A percentile compares a stretch with the other conserved stretches of the same genome.
Evolutionary conservation across 1,139 yeast species (phyloP).

Genomic region (Hemisphaericaspora subhashii): DNA sequence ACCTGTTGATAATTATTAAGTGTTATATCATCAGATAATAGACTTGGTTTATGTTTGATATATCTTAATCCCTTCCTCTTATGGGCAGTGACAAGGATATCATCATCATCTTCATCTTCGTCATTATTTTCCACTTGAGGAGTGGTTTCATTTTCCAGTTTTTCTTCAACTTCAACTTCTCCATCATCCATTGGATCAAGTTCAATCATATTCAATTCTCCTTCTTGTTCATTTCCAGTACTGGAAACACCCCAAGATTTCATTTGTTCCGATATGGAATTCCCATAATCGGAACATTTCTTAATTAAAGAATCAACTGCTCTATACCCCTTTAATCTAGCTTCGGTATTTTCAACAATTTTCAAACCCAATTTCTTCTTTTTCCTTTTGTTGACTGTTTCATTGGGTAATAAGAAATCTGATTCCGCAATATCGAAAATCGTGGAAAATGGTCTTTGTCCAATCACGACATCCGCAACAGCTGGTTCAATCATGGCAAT

Average conservation of each 20-base stretch:
- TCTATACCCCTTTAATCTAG: slow-evolving; percentile 79
- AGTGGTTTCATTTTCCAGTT: slow-evolving; percentile 19
- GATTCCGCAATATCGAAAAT: slow-evolving; percentile 58
- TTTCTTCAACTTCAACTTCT: slow-evolving; percentile 22
- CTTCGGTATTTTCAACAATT: slow-evolving; percentile 67
- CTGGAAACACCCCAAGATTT: slow-evolving; percentile 82
- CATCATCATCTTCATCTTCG: slow-evolving; percentile 36
- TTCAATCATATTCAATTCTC: slow-evolving; percentile 57
- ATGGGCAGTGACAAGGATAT: slow-evolving; percentile 24
- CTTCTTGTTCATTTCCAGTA: slow-evolving; percentile 61
- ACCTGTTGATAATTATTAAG: slow-evolving; percentile 91
- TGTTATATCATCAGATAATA: slow-evolving; percentile 61
- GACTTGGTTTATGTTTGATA: slow-evolving; percentile 68
- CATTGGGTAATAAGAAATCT: slow-evolving; percentile 36
- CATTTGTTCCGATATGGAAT: slow-evolving; percentile 68
- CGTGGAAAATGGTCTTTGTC: slow-evolving; percentile 66
- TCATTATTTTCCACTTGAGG: slow-evolving; percentile 23
- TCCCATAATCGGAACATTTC: slow-evolving; percentile 79
- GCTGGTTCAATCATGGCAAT: slow-evolving; percentile 69
- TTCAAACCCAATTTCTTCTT: slow-evolving; percentile 71
- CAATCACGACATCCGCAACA: slow-evolving; percentile 62
- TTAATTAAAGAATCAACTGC: slow-evolving; percentile 91
- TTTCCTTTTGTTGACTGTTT: slow-evolving; percentile 30
- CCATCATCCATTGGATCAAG: slow-evolving; percentile 31
- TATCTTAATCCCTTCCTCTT: slow-evolving; percentile 40